phyloP scores from a whole-genome alignment of 2,329 filamentous ascomycete genomes.

The Claviceps africana region DNA sequence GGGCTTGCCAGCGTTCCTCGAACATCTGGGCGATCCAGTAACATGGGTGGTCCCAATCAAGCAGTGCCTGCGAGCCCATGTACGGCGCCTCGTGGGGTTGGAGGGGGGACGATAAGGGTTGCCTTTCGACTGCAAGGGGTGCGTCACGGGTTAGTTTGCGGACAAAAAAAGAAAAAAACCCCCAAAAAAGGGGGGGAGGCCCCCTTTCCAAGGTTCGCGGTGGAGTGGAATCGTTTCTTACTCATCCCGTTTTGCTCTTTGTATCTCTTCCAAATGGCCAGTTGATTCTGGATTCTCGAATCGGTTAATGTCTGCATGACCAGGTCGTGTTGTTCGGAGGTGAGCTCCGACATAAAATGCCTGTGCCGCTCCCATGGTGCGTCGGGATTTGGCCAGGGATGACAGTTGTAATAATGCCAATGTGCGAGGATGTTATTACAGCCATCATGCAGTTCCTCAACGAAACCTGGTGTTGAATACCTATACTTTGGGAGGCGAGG shows the following conservation, averaged over 20 bases:
- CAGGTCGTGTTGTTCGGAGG: constrained; percentile 18
- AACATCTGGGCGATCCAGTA: constrained; percentile 35
- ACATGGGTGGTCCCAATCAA: constrained; percentile 26
- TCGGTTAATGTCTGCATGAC: constrained; percentile 17
- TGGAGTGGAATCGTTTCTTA: constrained; percentile 3
- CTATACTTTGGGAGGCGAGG: constrained; percentile 11
- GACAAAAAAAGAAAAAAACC: too few species aligned
- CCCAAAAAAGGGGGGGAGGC: too few species aligned
- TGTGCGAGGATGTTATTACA: constrained; percentile 32
- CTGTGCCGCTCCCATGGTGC: constrained; percentile 15
- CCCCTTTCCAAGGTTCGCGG: too few species aligned
- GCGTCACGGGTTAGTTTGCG: too few species aligned
- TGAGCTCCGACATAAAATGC: constrained; percentile 17
- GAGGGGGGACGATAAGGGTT: neutral
- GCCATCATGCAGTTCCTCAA: constrained; percentile 30
- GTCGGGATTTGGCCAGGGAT: constrained; percentile 12
- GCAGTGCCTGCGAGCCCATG: constrained; percentile 12
- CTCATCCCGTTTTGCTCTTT: constrained; percentile 12
- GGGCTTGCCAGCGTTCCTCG: constrained; percentile 24
- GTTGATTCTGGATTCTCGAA: constrained; percentile 11
- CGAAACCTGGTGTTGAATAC: constrained; percentile 26
- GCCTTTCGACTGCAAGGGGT: neutral
- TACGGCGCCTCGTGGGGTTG: constrained; percentile 7
- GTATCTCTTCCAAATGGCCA: constrained; percentile 13
- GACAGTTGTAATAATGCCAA: constrained; percentile 37